Evolutionary conservation across 768 basidiomycete genomes (phyloP).

Genomic region (Lactifluus rugatus): DNA sequence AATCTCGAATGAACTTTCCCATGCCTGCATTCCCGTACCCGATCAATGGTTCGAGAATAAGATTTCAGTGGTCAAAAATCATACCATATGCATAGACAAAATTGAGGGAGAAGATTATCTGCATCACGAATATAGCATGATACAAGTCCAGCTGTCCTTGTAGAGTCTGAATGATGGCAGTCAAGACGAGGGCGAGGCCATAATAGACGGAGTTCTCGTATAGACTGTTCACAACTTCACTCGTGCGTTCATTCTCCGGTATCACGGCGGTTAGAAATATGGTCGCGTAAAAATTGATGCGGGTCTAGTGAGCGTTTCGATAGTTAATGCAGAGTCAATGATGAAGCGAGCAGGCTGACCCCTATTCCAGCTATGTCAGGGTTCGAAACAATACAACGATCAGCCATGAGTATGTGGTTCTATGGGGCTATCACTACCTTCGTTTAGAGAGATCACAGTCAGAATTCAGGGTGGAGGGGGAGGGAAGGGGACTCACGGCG

Average conservation of each 20-base stretch:
- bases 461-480: background rate
- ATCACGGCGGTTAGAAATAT: background rate
- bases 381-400: background rate
- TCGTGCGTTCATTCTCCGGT: background rate
- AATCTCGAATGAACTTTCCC: background rate
- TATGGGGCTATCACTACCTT: background rate
- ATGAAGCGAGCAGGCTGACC: background rate
- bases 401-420: background rate
- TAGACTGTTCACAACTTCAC: background rate
- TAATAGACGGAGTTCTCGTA: background rate
- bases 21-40: background rate
- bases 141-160: constrained; percentile 6
- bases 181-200: constrained; percentile 4
- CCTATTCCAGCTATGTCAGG: constrained; percentile 2
- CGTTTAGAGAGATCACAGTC: background rate
- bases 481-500: background rate
- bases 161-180: background rate
- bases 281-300: constrained; percentile 9
- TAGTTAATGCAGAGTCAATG: background rate
- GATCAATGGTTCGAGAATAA: background rate
- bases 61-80: background rate
- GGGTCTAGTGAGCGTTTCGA: background rate
- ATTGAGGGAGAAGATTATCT: background rate
- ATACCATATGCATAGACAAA: constrained; percentile 4
- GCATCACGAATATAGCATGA: constrained; percentile 15